Evolutionary conservation across 2,329 filamentous ascomycete genomes (phyloP).

Genomic region (Periconia macrospinosa): DNA sequence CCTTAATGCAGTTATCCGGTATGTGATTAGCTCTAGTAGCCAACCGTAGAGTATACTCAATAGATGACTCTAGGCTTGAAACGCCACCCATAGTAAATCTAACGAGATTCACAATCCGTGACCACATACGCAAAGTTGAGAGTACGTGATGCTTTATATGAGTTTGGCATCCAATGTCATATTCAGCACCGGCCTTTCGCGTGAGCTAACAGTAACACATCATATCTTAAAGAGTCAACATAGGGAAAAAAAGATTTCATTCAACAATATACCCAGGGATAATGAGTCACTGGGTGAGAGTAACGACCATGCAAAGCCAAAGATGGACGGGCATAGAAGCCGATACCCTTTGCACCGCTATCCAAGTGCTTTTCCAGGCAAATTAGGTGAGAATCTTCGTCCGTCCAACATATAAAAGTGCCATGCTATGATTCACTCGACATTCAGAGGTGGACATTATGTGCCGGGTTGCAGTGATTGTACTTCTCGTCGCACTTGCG

Average conservation of each 20-base stretch:
- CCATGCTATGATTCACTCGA: not conserved
- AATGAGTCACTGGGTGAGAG: not conserved
- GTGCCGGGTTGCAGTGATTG: not conserved
- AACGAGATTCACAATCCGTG: too few species aligned
- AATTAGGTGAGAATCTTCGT: not conserved
- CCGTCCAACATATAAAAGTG: not conserved
- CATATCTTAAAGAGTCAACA: not conserved
- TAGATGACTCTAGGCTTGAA: too few species aligned
- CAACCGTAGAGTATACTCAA: too few species aligned
- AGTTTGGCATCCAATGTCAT: too few species aligned
- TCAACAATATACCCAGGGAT: not conserved
- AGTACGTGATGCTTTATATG: too few species aligned
- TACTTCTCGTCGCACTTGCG: slow-evolving; percentile 5
- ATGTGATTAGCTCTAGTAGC: too few species aligned
- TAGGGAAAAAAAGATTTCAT: not conserved
- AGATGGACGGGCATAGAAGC: not conserved
- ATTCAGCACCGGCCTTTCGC: too few species aligned
- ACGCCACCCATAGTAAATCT: too few species aligned
- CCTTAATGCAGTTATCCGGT: too few species aligned
- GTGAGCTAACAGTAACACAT: too few species aligned
- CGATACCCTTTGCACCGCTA: not conserved
- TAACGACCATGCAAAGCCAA: not conserved
- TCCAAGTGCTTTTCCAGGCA: not conserved
- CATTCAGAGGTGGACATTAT: not conserved
- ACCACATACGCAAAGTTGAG: too few species aligned